Evolutionary conservation across 1,139 yeast species (phyloP), one percentile per base, ranked within the genome.

Genomic region (Yamadazyma atlantica): DNA sequence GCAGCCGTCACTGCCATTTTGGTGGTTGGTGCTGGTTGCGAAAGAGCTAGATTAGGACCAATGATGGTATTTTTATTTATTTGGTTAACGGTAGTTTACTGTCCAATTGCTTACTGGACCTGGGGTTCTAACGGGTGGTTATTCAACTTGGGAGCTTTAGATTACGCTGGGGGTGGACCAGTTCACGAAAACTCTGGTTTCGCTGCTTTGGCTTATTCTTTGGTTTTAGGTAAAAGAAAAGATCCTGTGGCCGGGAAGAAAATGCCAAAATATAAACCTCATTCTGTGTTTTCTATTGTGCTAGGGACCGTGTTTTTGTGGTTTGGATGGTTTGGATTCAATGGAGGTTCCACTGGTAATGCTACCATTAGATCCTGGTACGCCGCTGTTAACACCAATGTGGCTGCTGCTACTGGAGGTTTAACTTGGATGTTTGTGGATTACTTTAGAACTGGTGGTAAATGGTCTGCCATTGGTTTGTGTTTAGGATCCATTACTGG

Each of bases 311-410:
- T 87, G 4, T 86, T 92, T 70, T 78, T 90, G 54, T 90, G 97
- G 96, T 88, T 90, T 55, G 97, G 97, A 32, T 90, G 98, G 97
- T 88, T 86, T 56, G 97, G 97, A 37, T 90, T 90, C 78, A 90
- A 92, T 73, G 96, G 96, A 63, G 97, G 97, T 53, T 87, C 96
- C 35, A 86, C 96, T 39, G 96, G 96, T 62, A 85, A 86, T 60
- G 85, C 96, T 29, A 64, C 90, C 44, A 81, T 90, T 60, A 84
- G 97, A 67, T 89, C 96, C 40, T 87, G 88, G 85, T 88, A 89
- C 69, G 95, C 96, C 22, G 79, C 86, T 60, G 86, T 85, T 55
- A 88, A 87, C 75, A 88, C 97, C 56, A 88, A 90, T 65, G 58
- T 90, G 51, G 96, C 97, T 42, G 97, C 97, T 44, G 82, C 95